Percentiles rank a stretch among this genome's conserved stretches.
phyloP scores from a whole-genome alignment of 106 monocot genomes.

The Dendrobium nobile region DNA sequence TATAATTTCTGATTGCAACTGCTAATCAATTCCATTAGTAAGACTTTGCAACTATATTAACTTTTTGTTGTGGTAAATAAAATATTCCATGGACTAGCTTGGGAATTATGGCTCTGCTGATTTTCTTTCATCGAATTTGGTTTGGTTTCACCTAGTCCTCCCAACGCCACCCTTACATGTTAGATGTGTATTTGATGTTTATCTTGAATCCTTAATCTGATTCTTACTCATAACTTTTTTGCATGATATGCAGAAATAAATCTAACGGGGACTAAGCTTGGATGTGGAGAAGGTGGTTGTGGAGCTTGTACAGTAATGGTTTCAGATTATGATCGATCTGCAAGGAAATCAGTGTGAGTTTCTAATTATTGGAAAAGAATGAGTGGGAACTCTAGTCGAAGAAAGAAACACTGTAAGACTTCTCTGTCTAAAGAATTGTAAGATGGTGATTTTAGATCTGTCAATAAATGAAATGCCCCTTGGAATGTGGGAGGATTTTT shows the following conservation, averaged over 20 bases:
- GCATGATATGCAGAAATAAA: slow-evolving; percentile 45
- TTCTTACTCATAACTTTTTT: not conserved
- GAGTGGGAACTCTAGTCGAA: not conserved
- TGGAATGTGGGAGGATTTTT: not conserved
- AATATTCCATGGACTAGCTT: not conserved
- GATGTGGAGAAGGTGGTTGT: slow-evolving; percentile 99
- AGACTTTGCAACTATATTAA: not conserved
- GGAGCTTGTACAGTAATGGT: slow-evolving; percentile 98
- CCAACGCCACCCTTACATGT: not conserved
- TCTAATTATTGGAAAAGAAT: slow-evolving; percentile 5
- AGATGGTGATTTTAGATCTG: not conserved
- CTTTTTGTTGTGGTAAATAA: not conserved
- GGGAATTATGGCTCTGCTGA: not conserved
- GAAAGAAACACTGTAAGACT: not conserved
- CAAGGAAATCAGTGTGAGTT: slow-evolving; percentile 72
- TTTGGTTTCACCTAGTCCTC: not conserved
- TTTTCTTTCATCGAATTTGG: not conserved
- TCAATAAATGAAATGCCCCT: not conserved
- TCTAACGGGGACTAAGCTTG: slow-evolving; percentile 86
- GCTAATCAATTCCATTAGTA: not conserved
- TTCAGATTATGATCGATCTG: slow-evolving; percentile 58
- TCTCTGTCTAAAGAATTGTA: not conserved
- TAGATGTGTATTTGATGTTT: not conserved
- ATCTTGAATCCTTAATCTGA: not conserved
- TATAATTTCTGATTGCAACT: not conserved